Evolutionary conservation across 2,329 filamentous ascomycete species (phyloP), one percentile per base, ranked within the genome.

Genomic region (Tolypocladium inflatum): DNA sequence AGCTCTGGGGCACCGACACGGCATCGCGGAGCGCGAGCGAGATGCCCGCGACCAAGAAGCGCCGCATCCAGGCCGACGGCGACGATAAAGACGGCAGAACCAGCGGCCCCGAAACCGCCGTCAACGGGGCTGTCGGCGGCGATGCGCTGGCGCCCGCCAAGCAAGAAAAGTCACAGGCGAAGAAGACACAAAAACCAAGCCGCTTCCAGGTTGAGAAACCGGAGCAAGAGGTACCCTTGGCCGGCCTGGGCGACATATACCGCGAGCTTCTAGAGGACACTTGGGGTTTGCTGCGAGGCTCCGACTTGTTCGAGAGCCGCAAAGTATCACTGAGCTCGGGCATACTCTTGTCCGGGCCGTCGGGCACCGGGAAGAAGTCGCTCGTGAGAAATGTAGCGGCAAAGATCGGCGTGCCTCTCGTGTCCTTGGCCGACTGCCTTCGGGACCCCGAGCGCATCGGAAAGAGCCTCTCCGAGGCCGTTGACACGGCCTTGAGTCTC

Each of bases 341-440:
- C 55, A 84, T 94, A 19, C 72, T 94, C 3, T 74, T 95, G 2
- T 88, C 92, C 64, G 90, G 90, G 0, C 90, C 90, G 0, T 84
- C 88, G 1, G 90, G 90, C 21, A 91, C 88, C 62, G 90, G 90
- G 61, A 94, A 95, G 70, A 90, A 86, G 0, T 86, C 90, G 69
- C 81, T 93, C 53, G 85, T 90, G 8, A 83, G 87, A 65, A 87
- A 86, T 1, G 84, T 90, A 62, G 90, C 90, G 2, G 85, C 87
- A 2, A 82, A 85, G 60, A 76, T 91, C 19, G 85, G 84, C 1
- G 84, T 93, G 0, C 88, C 89, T 0, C 88, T 93, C 59, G 82
- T 95, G 55, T 83, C 86, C 1, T 63, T 76, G 1, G 66, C 64
- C 0, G 64, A 63, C 3, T 75, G 72, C 21, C 68, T 78, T 2